Base-by-base conservation (phyloP, 140 eudicot species). In the Anethum foeniculum region DNA sequence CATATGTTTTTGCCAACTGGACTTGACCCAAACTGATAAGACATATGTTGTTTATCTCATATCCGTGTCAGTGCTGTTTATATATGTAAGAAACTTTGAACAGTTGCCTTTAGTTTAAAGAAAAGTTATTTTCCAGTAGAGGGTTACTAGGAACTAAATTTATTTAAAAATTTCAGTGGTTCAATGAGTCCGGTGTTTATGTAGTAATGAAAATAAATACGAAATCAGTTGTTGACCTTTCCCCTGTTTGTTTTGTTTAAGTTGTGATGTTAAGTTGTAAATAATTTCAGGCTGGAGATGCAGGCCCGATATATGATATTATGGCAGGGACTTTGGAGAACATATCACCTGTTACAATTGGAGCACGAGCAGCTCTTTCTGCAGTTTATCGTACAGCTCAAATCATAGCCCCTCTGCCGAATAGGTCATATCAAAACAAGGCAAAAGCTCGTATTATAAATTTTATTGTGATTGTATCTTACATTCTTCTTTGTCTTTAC, bases 281-380 rank as follows among this genome's bases (percentile, higher is more conserved):
- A 62, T 84, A 83, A 86, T 76, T 81, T 81, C 90, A 95, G 99
- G 94, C 93, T 78, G 99, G 99, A 80, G 98, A 93, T 81, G 96
- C 98, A 48, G 93, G 99, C 79, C 94, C 90, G 12, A 85, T 91
- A 54, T 96, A 91, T 83, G 99, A 96, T 76, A 91, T 90, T 80
- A 96, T 96, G 98, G 98, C 99, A 49, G 91, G 86, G 72, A 96
- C 91, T 92, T 78, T 96, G 80, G 99, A 96, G 76, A 92, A 96
- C 82, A 84, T 93, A 43, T 86, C 99, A 23, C 87, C 78, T 83
- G 82, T 86, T 79, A 86, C 92, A 51, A 89, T 90, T n/a, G 79
- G 88, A 74, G 97, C 97, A 65, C 86, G 98, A 85, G 89, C 97
- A 67, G 93, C 98, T 51, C 86, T 96, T 72, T 80, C 92, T 77